Conservation (phyloP, 2,329 filamentous ascomycete species). For the Pseudogymnoascus sp. region DNA sequence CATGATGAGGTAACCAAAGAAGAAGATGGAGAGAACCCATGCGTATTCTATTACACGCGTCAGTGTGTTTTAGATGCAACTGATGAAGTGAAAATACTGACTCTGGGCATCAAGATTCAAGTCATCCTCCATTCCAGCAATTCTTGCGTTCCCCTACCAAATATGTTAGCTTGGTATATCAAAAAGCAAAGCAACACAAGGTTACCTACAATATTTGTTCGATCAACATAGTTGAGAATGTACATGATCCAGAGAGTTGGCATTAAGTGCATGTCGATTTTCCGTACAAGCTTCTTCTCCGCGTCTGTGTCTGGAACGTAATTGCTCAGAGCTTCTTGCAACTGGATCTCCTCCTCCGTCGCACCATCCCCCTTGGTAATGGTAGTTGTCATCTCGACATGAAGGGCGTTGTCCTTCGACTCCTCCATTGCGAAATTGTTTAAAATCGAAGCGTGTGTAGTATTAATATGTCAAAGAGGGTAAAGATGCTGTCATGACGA, state of each 20-base stretch:
- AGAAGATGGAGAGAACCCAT: conserved; percentile 30
- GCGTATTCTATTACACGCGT: conserved; percentile 15
- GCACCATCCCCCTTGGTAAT: conserved; percentile 8
- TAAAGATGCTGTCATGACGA: neutral
- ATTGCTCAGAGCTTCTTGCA: conserved; percentile 23
- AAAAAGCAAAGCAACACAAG: neutral
- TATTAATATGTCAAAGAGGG: neutral
- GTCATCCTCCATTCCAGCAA: conserved; percentile 47
- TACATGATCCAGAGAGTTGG: conserved; percentile 49
- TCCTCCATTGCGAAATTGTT: neutral
- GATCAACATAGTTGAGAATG: conserved; percentile 48
- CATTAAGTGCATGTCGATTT: conserved; percentile 46
- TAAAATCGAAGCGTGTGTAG: neutral
- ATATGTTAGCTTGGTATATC: neutral
- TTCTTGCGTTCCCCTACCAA: conserved; percentile 41
- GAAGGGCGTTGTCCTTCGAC: conserved; percentile 9
- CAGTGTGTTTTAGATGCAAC: neutral
- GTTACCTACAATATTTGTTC: conserved; percentile 36
- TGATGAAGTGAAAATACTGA: neutral
- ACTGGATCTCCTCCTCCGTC: conserved; percentile 18
- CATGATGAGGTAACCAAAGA: conserved; percentile 45
- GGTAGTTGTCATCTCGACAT: conserved; percentile 16
- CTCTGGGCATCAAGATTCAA: conserved; percentile 26
- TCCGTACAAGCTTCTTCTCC: conserved; percentile 35
- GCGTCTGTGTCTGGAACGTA: conserved; percentile 24